Conservation (phyloP, 495 filamentous ascomycete species). For the Penicillium salamii region DNA sequence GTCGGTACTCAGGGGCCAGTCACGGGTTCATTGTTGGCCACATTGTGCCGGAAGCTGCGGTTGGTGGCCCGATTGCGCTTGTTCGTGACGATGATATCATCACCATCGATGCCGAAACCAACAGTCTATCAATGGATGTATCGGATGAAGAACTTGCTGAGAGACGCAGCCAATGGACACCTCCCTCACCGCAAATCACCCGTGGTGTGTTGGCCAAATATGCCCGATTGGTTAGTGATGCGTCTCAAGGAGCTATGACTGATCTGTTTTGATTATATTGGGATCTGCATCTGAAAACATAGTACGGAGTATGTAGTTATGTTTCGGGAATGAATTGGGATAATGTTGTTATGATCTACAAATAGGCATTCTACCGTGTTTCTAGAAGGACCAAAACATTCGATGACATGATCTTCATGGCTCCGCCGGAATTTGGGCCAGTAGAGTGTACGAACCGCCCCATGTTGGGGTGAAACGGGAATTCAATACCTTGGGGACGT, state of each 20-base stretch:
- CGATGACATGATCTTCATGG: slow-evolving; percentile 1
- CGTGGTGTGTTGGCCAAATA: slow-evolving; percentile 92
- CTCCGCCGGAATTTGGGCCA: slow-evolving; percentile 3
- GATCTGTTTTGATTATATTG: slow-evolving; percentile 39
- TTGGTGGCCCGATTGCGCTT: slow-evolving; percentile 77
- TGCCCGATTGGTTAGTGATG: slow-evolving; percentile 69
- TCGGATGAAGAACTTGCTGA: slow-evolving; percentile 68
- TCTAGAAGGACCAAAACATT: slow-evolving; percentile 3
- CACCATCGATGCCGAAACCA: slow-evolving; percentile 81
- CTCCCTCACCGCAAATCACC: slow-evolving; percentile 70
- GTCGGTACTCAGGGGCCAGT: slow-evolving; percentile 82
- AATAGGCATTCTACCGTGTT: neutral
- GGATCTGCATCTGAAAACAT: neutral
- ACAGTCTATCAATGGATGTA: slow-evolving; percentile 72
- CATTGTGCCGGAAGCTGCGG: slow-evolving; percentile 86
- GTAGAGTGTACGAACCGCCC: neutral
- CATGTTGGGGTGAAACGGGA: neutral
- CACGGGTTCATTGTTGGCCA: slow-evolving; percentile 98
- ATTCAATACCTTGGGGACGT: neutral
- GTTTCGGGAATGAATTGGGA: neutral
- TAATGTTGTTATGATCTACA: slow-evolving; percentile 4
- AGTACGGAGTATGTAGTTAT: too few species aligned
- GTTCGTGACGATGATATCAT: slow-evolving; percentile 80
- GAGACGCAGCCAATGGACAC: slow-evolving; percentile 68
- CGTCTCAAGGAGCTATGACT: slow-evolving; percentile 65